Base-by-base conservation (phyloP, 129 eudicot genomes). In the Tanacetum coccineum region DNA sequence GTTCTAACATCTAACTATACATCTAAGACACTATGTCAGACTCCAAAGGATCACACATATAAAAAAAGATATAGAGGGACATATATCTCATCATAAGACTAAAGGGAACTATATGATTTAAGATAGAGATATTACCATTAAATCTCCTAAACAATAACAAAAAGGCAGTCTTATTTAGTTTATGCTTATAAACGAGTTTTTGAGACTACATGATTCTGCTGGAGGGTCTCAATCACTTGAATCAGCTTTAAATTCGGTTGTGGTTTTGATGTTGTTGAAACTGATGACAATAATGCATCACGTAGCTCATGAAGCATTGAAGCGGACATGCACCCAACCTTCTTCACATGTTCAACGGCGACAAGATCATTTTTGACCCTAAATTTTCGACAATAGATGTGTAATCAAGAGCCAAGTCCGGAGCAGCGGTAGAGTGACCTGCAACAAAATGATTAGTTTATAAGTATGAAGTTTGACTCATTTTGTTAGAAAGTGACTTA, bases 341-440 rank as follows among this genome's bases (percentile, higher is more conserved):
- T 74, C 28, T 73, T 51, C 42, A 86, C 18, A 71, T 86, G 90
- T 46, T 83, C 78, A 57, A 76, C 47, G 7, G 86, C 96, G 58
- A 76, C 42, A 7, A 74, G 10, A 72, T 78, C 68, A 76, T 68
- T 74, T 84, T 83, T 36, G 81, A 28, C 59, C 82, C 83, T 13
- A 56, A 32, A 64, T 67, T 58, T 65, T 74, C 74, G 0, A 26
- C 28, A 6, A 66, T 76, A 68, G 56, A 47, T 2, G 52, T 51
- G 50, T 42, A 59, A 62, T 77, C 82, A 64, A 45, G 62, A 14
- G 84, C 73, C 70, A 90, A 70, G 44, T 84, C n/a, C 42, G 77
- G 75, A 70, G 88, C 97, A 75, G 57, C 69, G 36, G 47, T 55
- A 62, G 67, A 73, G 17, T 67, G 67, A 77, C 95, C 97, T 89